A percentile compares a stretch with the other conserved stretches of the same genome.
phyloP scores from a whole-genome alignment of 169 alveolate species.

The Babesia gibsoni region DNA sequence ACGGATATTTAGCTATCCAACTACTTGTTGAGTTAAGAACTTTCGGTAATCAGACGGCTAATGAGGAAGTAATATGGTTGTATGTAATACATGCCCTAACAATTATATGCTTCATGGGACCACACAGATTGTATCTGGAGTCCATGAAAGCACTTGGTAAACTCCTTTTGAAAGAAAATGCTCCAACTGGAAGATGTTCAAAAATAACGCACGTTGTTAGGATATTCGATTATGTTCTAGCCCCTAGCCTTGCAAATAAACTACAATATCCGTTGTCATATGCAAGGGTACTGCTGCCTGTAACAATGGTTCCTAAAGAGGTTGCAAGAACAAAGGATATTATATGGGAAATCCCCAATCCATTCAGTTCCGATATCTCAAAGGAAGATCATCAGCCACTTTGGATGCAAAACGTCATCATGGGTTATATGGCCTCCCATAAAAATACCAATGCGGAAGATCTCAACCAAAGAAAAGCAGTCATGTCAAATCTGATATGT shows the following conservation, averaged over 20 bases:
- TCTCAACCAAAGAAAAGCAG: conserved; percentile 46
- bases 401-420: conserved; percentile 51
- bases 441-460: conserved; percentile 33
- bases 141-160: conserved; percentile 52
- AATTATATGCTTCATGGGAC: conserved; percentile 49
- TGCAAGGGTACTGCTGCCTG: neutral
- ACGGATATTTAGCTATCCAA: conserved; percentile 44
- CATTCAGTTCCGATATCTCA: neutral
- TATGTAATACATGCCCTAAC: conserved; percentile 50
- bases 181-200: conserved; percentile 26
- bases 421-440: conserved; percentile 10
- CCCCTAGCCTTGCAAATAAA: conserved; percentile 56
- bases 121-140: conserved; percentile 43
- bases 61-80: conserved; percentile 42
- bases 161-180: conserved; percentile 41
- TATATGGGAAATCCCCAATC: conserved; percentile 5
- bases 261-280: conserved; percentile 53
- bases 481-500: conserved; percentile 55
- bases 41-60: neutral
- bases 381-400: neutral
- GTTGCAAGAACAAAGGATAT: neutral
- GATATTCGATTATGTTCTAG: conserved; percentile 52
- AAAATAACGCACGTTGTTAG: conserved; percentile 35
- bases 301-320: conserved; percentile 1
- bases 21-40: conserved; percentile 36